Percentiles rank a stretch among this genome's conserved stretches.
Evolutionary conservation across 768 basidiomycete genomes (phyloP).

Genomic region (Boletus reticuloceps): DNA sequence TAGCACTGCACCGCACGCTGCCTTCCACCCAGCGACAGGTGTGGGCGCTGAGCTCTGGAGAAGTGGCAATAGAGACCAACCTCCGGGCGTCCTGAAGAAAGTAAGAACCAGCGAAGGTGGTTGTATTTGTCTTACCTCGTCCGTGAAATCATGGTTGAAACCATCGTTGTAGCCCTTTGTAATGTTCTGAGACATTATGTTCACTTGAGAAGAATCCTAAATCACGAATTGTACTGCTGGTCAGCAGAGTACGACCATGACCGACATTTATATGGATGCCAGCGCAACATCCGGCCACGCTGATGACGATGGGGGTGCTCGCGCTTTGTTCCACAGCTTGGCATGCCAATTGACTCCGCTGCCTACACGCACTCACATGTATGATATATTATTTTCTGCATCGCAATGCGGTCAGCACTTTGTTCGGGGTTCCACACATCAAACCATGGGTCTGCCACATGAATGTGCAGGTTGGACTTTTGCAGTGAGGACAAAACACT

Average conservation of each 20-base stretch:
- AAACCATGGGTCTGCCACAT: slow-evolving; percentile 9
- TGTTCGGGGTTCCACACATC: neutral
- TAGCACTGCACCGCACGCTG: slow-evolving; percentile 8
- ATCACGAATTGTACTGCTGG: neutral
- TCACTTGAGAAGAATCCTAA: neutral
- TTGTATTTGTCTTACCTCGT: slow-evolving; percentile 19
- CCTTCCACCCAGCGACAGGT: slow-evolving; percentile 22
- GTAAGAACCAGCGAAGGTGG: slow-evolving; percentile 2
- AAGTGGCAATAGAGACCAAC: slow-evolving; percentile 26
- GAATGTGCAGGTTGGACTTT: neutral
- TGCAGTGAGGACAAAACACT: neutral
- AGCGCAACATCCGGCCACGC: neutral
- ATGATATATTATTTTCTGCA: slow-evolving; percentile 11
- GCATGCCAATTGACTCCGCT: slow-evolving; percentile 19
- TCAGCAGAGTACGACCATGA: neutral
- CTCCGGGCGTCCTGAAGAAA: slow-evolving; percentile 22
- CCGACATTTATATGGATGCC: slow-evolving; percentile 19
- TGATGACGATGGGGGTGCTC: neutral
- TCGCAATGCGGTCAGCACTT: slow-evolving; percentile 8
- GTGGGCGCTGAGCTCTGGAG: slow-evolving; percentile 25
- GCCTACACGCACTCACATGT: slow-evolving; percentile 10
- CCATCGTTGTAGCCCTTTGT: slow-evolving; percentile 16
- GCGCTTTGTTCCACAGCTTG: slow-evolving; percentile 23
- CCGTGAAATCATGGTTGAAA: slow-evolving; percentile 30
- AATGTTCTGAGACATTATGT: slow-evolving; percentile 19